Conservation (phyloP, 2,329 filamentous ascomycete genomes). For the Colletotrichum sp. region DNA sequence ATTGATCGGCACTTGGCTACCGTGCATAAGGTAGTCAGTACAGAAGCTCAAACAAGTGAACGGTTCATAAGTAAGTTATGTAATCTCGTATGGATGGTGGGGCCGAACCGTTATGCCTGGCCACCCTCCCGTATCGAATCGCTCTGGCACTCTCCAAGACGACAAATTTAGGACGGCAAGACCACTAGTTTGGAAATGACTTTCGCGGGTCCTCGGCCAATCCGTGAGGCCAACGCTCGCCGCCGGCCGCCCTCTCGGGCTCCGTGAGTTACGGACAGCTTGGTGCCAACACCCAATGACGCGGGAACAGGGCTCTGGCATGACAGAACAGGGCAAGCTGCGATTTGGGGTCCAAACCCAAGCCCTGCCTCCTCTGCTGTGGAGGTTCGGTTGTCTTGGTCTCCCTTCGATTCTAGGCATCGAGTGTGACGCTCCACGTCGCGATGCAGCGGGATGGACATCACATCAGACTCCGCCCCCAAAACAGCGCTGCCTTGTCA, state of each 20-base stretch:
- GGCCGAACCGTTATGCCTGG: background rate
- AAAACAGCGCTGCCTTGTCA: background rate
- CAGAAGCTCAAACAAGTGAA: background rate
- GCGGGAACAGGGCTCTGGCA: background rate
- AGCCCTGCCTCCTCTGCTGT: background rate
- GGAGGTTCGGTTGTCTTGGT: background rate
- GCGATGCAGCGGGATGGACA: background rate
- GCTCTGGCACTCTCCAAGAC: background rate
- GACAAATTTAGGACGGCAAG: background rate
- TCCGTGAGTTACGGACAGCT: background rate
- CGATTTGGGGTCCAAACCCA: background rate
- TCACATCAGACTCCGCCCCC: conserved; percentile 9
- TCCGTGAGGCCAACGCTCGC: background rate
- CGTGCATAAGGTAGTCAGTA: background rate
- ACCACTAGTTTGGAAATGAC: background rate
- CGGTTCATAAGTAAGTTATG: background rate
- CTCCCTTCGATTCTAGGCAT: background rate
- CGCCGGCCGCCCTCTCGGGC: background rate
- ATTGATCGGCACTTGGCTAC: background rate
- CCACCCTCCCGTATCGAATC: background rate
- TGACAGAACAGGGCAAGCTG: background rate
- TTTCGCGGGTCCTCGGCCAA: background rate
- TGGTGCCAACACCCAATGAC: background rate
- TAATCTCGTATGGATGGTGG: background rate
- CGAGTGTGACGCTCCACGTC: conserved; percentile 7